phyloP scores from a whole-genome alignment of 306 rosid species.

The Cicer arietinum region DNA sequence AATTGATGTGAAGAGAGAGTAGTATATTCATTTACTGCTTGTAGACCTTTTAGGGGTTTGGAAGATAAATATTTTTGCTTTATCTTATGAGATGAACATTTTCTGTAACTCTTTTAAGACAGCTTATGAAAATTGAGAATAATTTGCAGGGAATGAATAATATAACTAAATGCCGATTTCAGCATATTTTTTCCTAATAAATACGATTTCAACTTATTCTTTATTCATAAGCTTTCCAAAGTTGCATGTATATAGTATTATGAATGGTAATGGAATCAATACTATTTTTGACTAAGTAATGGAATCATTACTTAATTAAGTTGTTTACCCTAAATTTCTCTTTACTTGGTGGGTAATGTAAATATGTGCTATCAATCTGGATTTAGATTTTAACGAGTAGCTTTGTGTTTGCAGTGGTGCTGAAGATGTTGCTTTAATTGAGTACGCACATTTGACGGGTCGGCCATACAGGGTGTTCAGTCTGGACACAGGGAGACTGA shows the following conservation, averaged over 20 bases:
- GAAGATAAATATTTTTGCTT: not conserved
- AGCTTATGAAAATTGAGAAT: not conserved
- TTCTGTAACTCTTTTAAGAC: not conserved
- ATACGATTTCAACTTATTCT: not conserved
- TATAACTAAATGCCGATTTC: not conserved
- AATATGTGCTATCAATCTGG: slow-evolving; percentile 7
- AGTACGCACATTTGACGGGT: slow-evolving; percentile 93
- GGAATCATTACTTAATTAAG: too few species aligned
- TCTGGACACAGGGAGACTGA: slow-evolving; percentile 91
- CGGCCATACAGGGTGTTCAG: slow-evolving; percentile 94
- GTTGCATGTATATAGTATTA: too few species aligned
- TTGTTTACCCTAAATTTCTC: too few species aligned
- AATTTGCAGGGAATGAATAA: not conserved
- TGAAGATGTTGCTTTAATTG: slow-evolving; percentile 93
- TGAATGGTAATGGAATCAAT: too few species aligned
- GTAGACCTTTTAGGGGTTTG: not conserved
- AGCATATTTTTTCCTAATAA: not conserved
- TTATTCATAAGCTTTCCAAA: too few species aligned
- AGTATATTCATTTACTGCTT: not conserved
- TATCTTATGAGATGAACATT: not conserved
- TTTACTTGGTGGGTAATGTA: not conserved
- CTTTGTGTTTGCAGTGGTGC: slow-evolving; percentile 75
- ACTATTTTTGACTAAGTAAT: too few species aligned
- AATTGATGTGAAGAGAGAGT: not conserved
- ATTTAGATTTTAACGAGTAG: slow-evolving; percentile 38